Evolutionary conservation across 1,284 basidiomycete genomes (phyloP), one percentile per base, ranked within the genome.

Genomic region (Filobasidium uniguttulatum): DNA sequence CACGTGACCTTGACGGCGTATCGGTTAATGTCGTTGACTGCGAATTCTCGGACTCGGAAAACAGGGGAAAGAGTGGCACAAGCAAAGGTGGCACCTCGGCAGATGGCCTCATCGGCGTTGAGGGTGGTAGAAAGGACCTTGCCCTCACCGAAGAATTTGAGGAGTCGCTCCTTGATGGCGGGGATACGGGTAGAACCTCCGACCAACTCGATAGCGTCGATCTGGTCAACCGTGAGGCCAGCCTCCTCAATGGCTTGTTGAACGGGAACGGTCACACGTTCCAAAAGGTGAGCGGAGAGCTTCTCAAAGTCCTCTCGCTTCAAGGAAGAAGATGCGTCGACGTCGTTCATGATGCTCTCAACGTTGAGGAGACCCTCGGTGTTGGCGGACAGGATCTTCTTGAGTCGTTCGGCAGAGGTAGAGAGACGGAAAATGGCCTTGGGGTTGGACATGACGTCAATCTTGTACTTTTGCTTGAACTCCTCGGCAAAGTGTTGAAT

Each of bases 21-120:
- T 44, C 79, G 74, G 51, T 80, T 76, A 68, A 86, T 80, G 67
- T 96, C 89, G 67, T 80, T 77, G 55, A 89, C 75, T 63, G 79
- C 74, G 74, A 94, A 94, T 56, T 94, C 88, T 59, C 88, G 82
- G 47, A 94, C 89, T 59, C 86, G 84, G 84, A 94, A 94, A 54
- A 90, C 81, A 60, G 90, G 90, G 30, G 88, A 91, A 57, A 91
- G 82, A 73, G 85, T 87, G 33, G 90, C 89, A 65, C 89, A 93
- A 36, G 87, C 80, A 67, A 94, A 90, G 48, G 90, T 93, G 45
- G 89, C 85, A 53, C 90, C 90, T 46, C 90, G 85, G 17, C 86
- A 87, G 57, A 89, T 76, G 55, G 90, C 88, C 73, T 94, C 90
- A 59, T 94, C 90, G 73, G 90, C 86, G 75, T 93, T 94, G 65